phyloP scores from a whole-genome alignment of 2,329 filamentous ascomycete genomes.

The Huntiella omanensis region DNA sequence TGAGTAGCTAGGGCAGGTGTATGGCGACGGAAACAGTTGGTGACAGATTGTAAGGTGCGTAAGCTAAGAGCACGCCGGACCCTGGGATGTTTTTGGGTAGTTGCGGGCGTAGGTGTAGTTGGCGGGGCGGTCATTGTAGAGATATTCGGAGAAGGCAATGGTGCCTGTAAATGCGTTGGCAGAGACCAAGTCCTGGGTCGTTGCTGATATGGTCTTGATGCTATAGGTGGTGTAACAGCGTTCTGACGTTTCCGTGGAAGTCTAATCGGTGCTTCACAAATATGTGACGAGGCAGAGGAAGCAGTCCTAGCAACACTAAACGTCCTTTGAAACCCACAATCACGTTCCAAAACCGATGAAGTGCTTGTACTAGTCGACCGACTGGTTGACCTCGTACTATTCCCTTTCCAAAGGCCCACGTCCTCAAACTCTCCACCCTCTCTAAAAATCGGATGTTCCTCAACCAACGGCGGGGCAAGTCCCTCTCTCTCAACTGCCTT shows the following conservation, averaged over 20 bases:
- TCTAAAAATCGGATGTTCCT: constrained; percentile 9
- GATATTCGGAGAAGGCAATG: neutral
- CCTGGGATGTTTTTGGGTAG: neutral
- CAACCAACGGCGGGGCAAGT: constrained; percentile 5
- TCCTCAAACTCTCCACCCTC: neutral
- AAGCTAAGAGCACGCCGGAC: constrained; percentile 2
- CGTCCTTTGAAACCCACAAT: too few species aligned
- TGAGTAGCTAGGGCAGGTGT: constrained; percentile 5
- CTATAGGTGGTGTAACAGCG: too few species aligned
- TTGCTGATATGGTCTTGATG: too few species aligned
- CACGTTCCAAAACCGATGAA: too few species aligned
- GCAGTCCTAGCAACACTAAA: constrained; percentile 6
- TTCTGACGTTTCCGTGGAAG: too few species aligned
- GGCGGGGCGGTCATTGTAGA: neutral
- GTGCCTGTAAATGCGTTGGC: too few species aligned
- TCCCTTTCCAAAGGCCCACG: constrained; percentile 5
- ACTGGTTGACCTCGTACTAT: constrained; percentile 6
- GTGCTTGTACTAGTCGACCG: neutral
- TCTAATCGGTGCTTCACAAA: neutral
- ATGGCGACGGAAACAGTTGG: constrained; percentile 9
- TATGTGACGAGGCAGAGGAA: constrained; percentile 5
- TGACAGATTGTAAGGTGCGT: constrained; percentile 3
- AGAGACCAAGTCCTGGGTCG: too few species aligned
- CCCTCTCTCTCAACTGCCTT: constrained; percentile 4
- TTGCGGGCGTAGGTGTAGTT: neutral